These are phyloP conservation scores for Diaporthe capsici DNA, from an alignment of 2,329 filamentous ascomycete species.

Conservation along the genomic window DNA sequence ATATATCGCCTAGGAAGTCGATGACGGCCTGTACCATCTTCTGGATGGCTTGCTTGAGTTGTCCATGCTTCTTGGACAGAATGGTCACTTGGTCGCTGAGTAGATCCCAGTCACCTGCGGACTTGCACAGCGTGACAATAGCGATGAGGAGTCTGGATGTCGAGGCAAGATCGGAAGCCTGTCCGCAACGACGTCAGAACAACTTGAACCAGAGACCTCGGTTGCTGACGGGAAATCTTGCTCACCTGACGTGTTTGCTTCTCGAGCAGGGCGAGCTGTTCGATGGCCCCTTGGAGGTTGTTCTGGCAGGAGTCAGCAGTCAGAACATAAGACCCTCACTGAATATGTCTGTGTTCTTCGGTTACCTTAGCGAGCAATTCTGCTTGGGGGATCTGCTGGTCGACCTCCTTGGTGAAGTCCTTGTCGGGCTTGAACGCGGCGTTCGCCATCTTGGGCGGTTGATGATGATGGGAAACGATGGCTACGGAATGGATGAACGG, in stretches of 20 bases:
- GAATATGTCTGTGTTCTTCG: too few relatives aligned
- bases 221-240: constrained; percentile 22
- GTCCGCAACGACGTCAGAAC: constrained; percentile 30
- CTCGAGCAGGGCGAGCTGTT: constrained; percentile 92
- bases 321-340: not conserved
- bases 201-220: not conserved
- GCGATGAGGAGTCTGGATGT: constrained; percentile 89
- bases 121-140: constrained; percentile 95
- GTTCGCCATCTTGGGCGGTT: constrained; percentile 78
- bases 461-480: not conserved
- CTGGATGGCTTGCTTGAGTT: constrained; percentile 98
- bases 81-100: constrained; percentile 97
- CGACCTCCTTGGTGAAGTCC: constrained; percentile 97
- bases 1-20: constrained; percentile 88
- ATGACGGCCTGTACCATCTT: constrained; percentile 99
- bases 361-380: constrained; percentile 88
- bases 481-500: too few relatives aligned
- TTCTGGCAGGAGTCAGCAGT: constrained; percentile 60
- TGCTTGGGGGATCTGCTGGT: constrained; percentile 90
- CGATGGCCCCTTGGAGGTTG: constrained; percentile 88
- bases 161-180: constrained; percentile 96
- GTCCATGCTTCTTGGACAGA: constrained; percentile 99
- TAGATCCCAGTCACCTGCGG: constrained; percentile 91
- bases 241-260: constrained; percentile 96
- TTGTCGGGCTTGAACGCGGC: constrained; percentile 92